phyloP scores from a whole-genome alignment of 73 alveolate genomes.

The Paraurostyla sp. region DNA sequence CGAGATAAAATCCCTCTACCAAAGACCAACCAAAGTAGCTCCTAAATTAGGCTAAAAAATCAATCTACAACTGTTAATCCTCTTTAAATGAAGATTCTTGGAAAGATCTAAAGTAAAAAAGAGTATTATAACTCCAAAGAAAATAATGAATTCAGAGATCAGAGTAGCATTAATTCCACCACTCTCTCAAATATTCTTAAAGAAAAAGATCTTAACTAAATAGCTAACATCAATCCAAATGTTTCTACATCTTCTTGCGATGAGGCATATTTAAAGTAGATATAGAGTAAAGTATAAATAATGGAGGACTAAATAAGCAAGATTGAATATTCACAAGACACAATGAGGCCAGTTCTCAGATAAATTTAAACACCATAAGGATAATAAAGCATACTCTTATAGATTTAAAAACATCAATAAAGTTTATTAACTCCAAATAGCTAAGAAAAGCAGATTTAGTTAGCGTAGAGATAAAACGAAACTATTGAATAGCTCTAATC shows the following conservation, averaged over 20 bases:
- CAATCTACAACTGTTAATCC: neutral
- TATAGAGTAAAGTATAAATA: neutral
- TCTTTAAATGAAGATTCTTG: neutral
- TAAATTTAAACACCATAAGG: constrained; percentile 21
- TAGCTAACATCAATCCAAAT: neutral
- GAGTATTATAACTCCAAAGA: neutral
- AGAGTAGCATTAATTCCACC: neutral
- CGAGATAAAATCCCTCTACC: constrained; percentile 31
- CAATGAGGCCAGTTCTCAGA: constrained; percentile 41
- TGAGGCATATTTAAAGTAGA: neutral
- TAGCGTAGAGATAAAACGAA: neutral
- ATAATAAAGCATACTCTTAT: neutral
- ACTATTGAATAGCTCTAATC: neutral
- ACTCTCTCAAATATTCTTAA: neutral
- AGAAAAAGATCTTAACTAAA: neutral
- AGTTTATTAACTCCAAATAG: neutral
- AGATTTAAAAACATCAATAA: neutral
- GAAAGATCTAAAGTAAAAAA: neutral
- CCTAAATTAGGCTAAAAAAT: constrained; percentile 7
- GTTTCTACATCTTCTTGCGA: neutral
- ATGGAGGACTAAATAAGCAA: constrained; percentile 36
- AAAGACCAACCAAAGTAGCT: neutral
- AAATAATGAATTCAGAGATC: neutral
- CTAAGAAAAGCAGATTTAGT: neutral
- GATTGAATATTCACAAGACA: constrained; percentile 35